These are phyloP conservation scores for Pugionium dolabratum DNA, from an alignment of 345 rosid species.

Conservation along the genomic window DNA sequence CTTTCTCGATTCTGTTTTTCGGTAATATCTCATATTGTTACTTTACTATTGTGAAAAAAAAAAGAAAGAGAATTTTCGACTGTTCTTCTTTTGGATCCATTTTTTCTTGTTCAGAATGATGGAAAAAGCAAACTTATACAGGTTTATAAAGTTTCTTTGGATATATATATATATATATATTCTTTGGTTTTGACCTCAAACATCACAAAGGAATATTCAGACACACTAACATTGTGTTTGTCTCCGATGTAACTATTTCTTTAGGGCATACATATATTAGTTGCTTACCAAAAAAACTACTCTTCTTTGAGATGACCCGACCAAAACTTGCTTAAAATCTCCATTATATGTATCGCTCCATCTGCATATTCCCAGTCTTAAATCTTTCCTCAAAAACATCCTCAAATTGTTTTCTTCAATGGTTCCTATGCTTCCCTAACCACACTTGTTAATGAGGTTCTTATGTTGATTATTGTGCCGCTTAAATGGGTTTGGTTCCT, in stretches of 20 bases:
- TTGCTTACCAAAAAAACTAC: no score
- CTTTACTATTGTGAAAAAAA: constrained; percentile 18
- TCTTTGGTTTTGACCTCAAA: constrained; percentile 10
- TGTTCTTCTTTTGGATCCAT: not conserved
- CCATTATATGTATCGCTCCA: no score
- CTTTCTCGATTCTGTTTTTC: constrained; percentile 21
- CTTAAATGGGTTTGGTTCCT: no score
- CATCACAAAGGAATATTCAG: not conserved
- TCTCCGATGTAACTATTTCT: not conserved
- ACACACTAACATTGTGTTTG: constrained; percentile 9
- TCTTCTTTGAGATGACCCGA: no score
- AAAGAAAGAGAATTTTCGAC: constrained; percentile 1
- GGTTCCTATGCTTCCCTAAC: no score
- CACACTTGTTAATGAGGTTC: no score
- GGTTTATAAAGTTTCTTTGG: constrained; percentile 23
- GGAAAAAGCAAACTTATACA: constrained; percentile 21
- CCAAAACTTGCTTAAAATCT: no score
- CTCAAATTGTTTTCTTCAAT: no score
- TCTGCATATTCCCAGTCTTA: no score
- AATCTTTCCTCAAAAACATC: no score
- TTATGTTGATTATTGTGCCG: no score
- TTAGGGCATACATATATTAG: no score
- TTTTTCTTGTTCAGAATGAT: constrained; percentile 23
- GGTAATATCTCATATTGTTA: constrained; percentile 17
- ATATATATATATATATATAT: not conserved